Evolutionary conservation across 257 asterid species (phyloP).

Genomic region (Phtheirospermum japonicum): DNA sequence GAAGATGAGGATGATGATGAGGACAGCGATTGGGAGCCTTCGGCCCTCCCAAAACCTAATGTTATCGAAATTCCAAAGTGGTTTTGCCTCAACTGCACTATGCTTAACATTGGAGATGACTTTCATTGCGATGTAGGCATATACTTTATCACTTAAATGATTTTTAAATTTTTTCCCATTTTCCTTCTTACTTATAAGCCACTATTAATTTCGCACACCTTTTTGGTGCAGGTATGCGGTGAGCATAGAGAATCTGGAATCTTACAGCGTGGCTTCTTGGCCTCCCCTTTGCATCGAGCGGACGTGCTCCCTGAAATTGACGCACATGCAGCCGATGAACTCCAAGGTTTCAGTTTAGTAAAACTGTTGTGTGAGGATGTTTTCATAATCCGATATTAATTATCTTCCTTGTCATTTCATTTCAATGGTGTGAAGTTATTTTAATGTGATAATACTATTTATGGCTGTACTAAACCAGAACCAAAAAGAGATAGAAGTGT

Average conservation of each 20-base stretch:
- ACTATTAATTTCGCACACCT: conserved; percentile 9
- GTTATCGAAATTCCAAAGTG: conserved; percentile 53
- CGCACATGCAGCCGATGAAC: conserved; percentile 35
- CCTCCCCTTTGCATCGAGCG: conserved; percentile 52
- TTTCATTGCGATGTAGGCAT: conserved; percentile 63
- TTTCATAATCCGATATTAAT: conserved; percentile 3
- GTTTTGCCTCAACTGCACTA: conserved; percentile 93
- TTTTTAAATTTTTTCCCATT: background rate
- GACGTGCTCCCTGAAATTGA: conserved; percentile 36
- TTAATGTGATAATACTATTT: background rate
- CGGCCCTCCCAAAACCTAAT: conserved; percentile 31
- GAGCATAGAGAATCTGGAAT: conserved; percentile 92
- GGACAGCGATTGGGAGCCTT: conserved; percentile 62
- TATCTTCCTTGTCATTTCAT: background rate
- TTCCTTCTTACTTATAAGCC: conserved; percentile 14
- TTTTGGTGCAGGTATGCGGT: conserved; percentile 61
- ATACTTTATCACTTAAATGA: background rate
- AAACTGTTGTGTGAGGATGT: conserved; percentile 13
- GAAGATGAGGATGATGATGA: conserved; percentile 70
- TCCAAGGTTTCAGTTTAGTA: conserved; percentile 47
- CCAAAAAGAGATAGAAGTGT: conserved; percentile 7
- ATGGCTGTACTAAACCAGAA: conserved; percentile 4
- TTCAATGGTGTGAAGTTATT: background rate
- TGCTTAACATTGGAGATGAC: conserved; percentile 57
- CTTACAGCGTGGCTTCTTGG: conserved; percentile 66